Base-by-base conservation (phyloP, 2,329 filamentous ascomycete genomes). In the Metarhizium robertsii region DNA sequence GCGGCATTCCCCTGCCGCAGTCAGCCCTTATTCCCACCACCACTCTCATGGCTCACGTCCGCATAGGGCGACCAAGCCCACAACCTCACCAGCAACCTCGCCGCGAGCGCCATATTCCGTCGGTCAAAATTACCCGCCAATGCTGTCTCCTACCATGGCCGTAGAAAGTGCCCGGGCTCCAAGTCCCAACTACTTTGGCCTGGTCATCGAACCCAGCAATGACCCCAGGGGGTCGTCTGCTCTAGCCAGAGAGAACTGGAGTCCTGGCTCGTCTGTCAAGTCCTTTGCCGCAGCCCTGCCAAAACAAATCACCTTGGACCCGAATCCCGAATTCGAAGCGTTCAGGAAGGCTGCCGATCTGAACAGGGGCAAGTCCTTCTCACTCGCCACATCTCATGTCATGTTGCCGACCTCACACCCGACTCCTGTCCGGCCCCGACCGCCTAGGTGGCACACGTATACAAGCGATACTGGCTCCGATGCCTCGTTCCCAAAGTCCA, bases 171-270 rank as follows among this genome's bases (percentile, higher is more conserved):
- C 65, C 16, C 74, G 77, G 59, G 72, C 79, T 1, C 73, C 84
- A 10, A 92, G 89, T 67, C 89, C 90, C 13, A 95, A 92, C 68
- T 96, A 96, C 71, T 96, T 96, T 68, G 88, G 88, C 55, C 81
- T 95, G 57, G 76, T 84, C 34, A 73, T 89, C 59, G 85, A 90
- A 57, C 69, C 81, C 20, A 70, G 73, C 49, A 76, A 72, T 55
- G 84, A 88, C 58, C 76, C 80, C 29, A 79, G 84, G 58, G 84
- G 86, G 53, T 86, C 85, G 2, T 80, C 78, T 4, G 76, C 77
- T 38, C 76, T 87, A 59, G 78, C 84, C 1, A 82, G 82, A 55
- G 83, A 84, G 60, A 88, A 88, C 69, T 92, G 88, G 87, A 88
- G 86, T 62, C 80, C 87, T 8, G 79, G 84, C 1, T 84, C 83